Evolutionary conservation across 2,329 filamentous ascomycete genomes (phyloP).

Genomic region (Diaporthe sp.): DNA sequence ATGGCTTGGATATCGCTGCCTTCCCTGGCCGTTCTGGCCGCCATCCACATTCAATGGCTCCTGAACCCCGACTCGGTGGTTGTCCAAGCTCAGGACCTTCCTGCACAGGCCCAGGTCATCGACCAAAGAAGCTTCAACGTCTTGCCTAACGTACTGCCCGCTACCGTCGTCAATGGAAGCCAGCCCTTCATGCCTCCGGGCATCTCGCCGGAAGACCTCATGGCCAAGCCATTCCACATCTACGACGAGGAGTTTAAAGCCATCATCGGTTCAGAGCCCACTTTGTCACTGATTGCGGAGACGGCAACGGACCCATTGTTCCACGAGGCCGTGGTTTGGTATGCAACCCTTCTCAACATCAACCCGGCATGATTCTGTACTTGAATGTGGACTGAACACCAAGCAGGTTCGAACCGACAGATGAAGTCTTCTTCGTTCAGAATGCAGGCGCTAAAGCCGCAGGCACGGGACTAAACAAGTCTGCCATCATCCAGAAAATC

Average conservation of each 20-base stretch:
- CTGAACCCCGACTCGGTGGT: slow-evolving; percentile 24
- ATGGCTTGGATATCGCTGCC: slow-evolving; percentile 41
- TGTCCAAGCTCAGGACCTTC: slow-evolving; percentile 41
- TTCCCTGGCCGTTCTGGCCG: slow-evolving; percentile 36
- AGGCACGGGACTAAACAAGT: slow-evolving; percentile 66
- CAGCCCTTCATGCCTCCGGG: slow-evolving; percentile 62
- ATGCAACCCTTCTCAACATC: slow-evolving; percentile 41
- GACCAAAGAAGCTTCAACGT: slow-evolving; percentile 61
- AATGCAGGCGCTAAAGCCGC: slow-evolving; percentile 62
- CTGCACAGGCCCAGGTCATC: slow-evolving; percentile 57
- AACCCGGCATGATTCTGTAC: too few species aligned
- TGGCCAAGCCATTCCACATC: slow-evolving; percentile 58
- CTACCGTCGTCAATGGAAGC: slow-evolving; percentile 52
- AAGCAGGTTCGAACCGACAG: slow-evolving; percentile 57
- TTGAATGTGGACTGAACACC: neutral
- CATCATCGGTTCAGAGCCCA: slow-evolving; percentile 63
- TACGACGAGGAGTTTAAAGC: slow-evolving; percentile 66
- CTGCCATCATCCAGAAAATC: slow-evolving; percentile 65
- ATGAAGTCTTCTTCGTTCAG: slow-evolving; percentile 69
- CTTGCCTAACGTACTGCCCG: slow-evolving; percentile 55
- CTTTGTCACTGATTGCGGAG: slow-evolving; percentile 63
- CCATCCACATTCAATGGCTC: slow-evolving; percentile 36
- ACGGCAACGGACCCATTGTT: slow-evolving; percentile 62
- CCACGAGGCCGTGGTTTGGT: slow-evolving; percentile 70
- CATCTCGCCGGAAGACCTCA: slow-evolving; percentile 53